Conservation (phyloP, 177 flowering plant species). For the Telopea speciosissima region DNA sequence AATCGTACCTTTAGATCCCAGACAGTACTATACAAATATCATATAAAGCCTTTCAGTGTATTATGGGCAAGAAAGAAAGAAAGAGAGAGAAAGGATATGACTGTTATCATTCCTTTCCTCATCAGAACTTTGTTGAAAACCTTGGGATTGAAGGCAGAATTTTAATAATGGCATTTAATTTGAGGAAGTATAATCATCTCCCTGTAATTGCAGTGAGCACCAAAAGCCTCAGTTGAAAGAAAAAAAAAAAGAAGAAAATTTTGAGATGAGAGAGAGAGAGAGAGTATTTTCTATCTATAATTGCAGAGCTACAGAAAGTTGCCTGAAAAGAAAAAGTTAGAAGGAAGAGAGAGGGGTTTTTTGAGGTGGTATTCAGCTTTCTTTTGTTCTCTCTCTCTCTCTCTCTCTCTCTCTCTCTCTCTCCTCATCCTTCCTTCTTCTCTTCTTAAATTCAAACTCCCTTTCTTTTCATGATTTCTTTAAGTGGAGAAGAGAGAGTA, state of each 20-base stretch:
- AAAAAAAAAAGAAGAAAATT: background rate
- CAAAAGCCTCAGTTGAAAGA: background rate
- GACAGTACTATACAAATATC: background rate
- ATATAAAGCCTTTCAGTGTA: conserved; percentile 1
- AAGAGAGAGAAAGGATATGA: conserved; percentile 16
- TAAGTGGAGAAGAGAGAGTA: conserved; percentile 47
- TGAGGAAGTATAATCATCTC: conserved; percentile 23
- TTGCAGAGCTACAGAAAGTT: conserved; percentile 23
- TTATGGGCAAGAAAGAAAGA: conserved; percentile 16
- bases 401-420: too few relatives aligned
- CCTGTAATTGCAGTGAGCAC: conserved; percentile 29
- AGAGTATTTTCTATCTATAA: background rate
- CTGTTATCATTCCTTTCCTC: conserved; percentile 23
- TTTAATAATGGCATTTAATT: conserved; percentile 22
- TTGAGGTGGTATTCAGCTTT: conserved; percentile 2
- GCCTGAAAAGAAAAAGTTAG: conserved; percentile 16
- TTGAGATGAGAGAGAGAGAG: background rate
- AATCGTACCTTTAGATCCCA: background rate
- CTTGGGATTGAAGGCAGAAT: conserved; percentile 40
- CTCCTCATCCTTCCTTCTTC: too few relatives aligned
- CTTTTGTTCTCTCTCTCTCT: too few relatives aligned
- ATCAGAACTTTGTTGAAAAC: conserved; percentile 23
- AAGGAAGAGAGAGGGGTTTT: conserved; percentile 1
- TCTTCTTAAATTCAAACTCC: background rate
- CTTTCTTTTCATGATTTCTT: conserved; percentile 50